phyloP scores from a whole-genome alignment of 805 yeast species.

The Komagataella mondaviorum region DNA sequence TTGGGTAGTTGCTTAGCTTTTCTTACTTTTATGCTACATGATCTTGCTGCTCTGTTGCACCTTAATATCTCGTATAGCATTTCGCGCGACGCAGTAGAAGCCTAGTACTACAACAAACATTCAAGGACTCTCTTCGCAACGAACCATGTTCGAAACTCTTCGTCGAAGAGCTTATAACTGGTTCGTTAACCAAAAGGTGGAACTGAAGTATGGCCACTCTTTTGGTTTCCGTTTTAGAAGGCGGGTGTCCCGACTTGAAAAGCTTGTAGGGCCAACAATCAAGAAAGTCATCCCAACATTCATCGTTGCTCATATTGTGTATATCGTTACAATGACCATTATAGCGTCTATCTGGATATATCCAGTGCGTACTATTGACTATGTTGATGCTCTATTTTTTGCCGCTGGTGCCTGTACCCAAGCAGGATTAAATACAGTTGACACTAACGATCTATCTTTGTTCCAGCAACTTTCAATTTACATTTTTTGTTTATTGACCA shows the following conservation, averaged over 20 bases:
- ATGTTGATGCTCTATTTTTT: constrained; percentile 72
- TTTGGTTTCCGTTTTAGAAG: constrained; percentile 20
- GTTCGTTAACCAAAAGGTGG: neutral
- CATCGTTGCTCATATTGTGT: constrained; percentile 58
- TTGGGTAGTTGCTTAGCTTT: too few relatives aligned
- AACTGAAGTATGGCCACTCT: constrained; percentile 5
- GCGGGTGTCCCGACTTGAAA: constrained; percentile 20
- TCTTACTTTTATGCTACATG: too few relatives aligned
- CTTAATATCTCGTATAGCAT: neutral
- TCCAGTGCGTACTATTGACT: constrained; percentile 51
- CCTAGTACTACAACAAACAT: too few relatives aligned
- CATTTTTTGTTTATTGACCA: constrained; percentile 48
- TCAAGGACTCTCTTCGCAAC: neutral
- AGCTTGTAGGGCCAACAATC: constrained; percentile 25
- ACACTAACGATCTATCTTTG: constrained; percentile 44
- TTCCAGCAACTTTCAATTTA: constrained; percentile 77
- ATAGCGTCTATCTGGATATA: constrained; percentile 65
- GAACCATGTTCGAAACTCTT: neutral
- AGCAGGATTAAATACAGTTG: constrained; percentile 80
- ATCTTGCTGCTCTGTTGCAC: neutral
- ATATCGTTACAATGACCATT: constrained; percentile 45
- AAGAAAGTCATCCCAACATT: constrained; percentile 34
- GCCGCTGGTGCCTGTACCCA: constrained; percentile 75
- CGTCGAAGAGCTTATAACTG: neutral
- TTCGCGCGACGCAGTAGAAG: neutral